phyloP scores from a whole-genome alignment of 331 rosid genomes.

The Pyracantha coccinea region DNA sequence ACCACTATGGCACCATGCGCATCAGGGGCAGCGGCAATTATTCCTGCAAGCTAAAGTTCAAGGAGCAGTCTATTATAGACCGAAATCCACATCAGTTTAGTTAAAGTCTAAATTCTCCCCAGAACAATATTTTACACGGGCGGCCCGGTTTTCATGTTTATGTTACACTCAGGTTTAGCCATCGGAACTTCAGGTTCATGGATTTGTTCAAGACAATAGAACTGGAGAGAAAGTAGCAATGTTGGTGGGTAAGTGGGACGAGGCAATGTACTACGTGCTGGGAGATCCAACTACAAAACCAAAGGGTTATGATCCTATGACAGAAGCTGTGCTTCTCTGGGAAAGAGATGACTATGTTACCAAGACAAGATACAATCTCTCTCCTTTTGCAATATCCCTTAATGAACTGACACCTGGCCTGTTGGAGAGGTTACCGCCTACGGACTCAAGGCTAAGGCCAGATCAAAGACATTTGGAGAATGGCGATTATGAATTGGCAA shows the following conservation, averaged over 20 bases:
- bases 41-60: conserved; percentile 97
- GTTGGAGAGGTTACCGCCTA: conserved; percentile 68
- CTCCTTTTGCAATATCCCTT: conserved; percentile 87
- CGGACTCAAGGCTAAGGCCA: conserved; percentile 96
- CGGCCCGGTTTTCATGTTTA: background rate
- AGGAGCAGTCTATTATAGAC: conserved; percentile 96
- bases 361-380: conserved; percentile 91
- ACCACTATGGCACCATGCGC: conserved; percentile 98
- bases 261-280: conserved; percentile 89
- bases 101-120: background rate
- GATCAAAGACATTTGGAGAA: conserved; percentile 94
- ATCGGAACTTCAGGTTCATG: conserved; percentile 66
- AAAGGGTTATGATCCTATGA: conserved; percentile 95
- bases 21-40: conserved; percentile 87
- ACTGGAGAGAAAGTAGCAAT: conserved; percentile 99
- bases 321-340: conserved; percentile 92
- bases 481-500: conserved; percentile 88
- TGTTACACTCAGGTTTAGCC: background rate
- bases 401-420: conserved; percentile 80
- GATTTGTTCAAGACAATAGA: conserved; percentile 95
- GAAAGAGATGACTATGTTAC: conserved; percentile 59
- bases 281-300: conserved; percentile 95
- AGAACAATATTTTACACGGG: background rate
- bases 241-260: conserved; percentile 97
- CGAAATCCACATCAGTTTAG: conserved; percentile 92